Conservation (phyloP, 805 yeast species). For the Zygoascus ofunaensis region DNA sequence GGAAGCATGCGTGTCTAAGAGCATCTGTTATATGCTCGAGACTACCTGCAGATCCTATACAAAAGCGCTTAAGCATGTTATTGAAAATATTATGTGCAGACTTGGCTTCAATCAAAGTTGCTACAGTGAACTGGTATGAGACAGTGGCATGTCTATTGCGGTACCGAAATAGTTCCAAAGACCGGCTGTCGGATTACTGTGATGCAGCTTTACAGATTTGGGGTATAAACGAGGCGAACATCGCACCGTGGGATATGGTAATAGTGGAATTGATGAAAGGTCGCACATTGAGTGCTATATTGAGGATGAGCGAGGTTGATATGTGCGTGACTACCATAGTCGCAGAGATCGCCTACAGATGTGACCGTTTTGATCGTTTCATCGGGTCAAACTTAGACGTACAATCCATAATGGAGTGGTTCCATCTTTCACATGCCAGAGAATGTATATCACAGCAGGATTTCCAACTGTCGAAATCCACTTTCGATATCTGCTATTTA, state of each 20-base stretch:
- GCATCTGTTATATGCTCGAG: constrained; percentile 14
- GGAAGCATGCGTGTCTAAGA: constrained; percentile 22
- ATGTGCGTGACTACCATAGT: constrained; percentile 23
- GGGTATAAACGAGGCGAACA: constrained; percentile 21
- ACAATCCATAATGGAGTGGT: constrained; percentile 18
- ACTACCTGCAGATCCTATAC: constrained; percentile 14
- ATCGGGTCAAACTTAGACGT: constrained; percentile 4
- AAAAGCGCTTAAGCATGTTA: constrained; percentile 18
- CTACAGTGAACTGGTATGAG: constrained; percentile 26
- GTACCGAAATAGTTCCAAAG: constrained; percentile 24
- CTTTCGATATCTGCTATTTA: background rate
- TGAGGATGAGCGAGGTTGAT: constrained; percentile 21
- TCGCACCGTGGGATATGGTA: constrained; percentile 21
- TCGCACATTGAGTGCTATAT: constrained; percentile 19
- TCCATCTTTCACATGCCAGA: constrained; percentile 20
- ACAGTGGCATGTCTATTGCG: constrained; percentile 23
- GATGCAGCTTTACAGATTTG: constrained; percentile 13
- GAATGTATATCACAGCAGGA: constrained; percentile 14
- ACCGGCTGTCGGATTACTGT: constrained; percentile 23
- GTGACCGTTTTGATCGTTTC: constrained; percentile 22
- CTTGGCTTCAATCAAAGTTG: constrained; percentile 18
- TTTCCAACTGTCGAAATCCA: background rate
- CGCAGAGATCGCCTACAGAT: constrained; percentile 23
- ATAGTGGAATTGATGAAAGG: constrained; percentile 23
- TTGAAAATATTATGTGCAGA: constrained; percentile 24